Evolutionary conservation across 768 basidiomycete genomes (phyloP), one percentile per base, ranked within the genome.

Genomic region (Naganishia onofrii): DNA sequence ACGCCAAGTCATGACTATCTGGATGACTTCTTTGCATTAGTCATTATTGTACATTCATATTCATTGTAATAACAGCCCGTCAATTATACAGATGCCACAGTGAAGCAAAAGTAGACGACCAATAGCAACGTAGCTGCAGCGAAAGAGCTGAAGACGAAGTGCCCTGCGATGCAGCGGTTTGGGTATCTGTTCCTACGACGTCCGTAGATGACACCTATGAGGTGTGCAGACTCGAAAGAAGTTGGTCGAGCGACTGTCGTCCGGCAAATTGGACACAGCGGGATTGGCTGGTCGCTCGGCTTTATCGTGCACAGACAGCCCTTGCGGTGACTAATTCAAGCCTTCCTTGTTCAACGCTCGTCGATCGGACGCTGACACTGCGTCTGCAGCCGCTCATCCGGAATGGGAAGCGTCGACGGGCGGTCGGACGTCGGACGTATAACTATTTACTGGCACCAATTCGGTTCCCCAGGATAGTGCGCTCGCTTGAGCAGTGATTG

Each of bases 181-280:
- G 46, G 46, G 46, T n/a, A 46, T 46, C 13, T 46, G 46, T 17
- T 17, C 46, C 15, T 15, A 46, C 46, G 21, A 46, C 36, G 36
- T 6, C 12, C 6, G 36, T 36, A 36, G 36, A 36, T 5, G 36
- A 36, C 36, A 36, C 36, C 36, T 36, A 36, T 36, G 36, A 36
- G 12, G 36, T 36, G 36, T 36, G 36, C 36, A 36, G 36, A 36
- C 36, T 36, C 36, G 36, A 36, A 36, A 12, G 36, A 36, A 36
- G n/a, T 34, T 34, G 31, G 31, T 57, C 29, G 56, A 57, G 21
- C 56, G 58, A 32, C n/a, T 44, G 58, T 60, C 36, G 38, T 34
- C 32, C 10, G 29, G 13, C 6, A 32, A 21, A 15, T n/a, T 26
- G 26, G 26, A 26, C 23, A 29, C 29, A 55, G 23, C n/a, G 21